Evolutionary conservation across 371 early-diverging fungal species (phyloP).

Genomic region (Mucor saturninus): DNA sequence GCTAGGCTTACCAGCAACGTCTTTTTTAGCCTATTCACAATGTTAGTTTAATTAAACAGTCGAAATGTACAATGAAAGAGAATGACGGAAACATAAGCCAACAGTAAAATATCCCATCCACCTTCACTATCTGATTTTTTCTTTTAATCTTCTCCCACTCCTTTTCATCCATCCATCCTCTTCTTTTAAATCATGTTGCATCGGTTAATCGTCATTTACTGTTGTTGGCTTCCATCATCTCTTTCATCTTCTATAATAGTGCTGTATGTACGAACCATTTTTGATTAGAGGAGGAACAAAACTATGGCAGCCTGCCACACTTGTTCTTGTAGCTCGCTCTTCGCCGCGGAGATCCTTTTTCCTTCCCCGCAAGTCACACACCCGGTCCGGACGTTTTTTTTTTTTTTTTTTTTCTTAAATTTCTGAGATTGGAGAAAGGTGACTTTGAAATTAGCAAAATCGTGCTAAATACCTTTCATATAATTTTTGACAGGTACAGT

Average conservation of each 20-base stretch:
- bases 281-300: constrained; percentile 36
- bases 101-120: background rate
- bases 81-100: background rate
- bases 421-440: too few relatives aligned
- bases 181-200: background rate
- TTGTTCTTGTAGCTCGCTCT: constrained; percentile 17
- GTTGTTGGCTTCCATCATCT: background rate
- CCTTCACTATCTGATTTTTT: too few relatives aligned
- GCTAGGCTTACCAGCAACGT: constrained; percentile 72
- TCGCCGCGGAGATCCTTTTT: constrained; percentile 15
- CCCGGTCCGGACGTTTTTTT: constrained; percentile 12
- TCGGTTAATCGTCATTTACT: background rate
- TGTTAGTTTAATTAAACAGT: background rate
- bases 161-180: constrained; percentile 17
- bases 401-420: background rate
- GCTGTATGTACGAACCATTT: constrained; percentile 31
- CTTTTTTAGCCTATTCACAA: constrained; percentile 60
- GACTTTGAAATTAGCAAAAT: too few relatives aligned
- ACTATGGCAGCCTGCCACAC: constrained; percentile 6
- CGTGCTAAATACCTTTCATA: too few relatives aligned
- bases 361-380: background rate
- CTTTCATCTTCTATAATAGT: constrained; percentile 1
- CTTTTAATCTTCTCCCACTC: background rate
- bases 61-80: background rate
- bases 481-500: too few relatives aligned